Base-by-base conservation (phyloP, 352 stramenopile species). In the Phytophthora pseudosyringae region DNA sequence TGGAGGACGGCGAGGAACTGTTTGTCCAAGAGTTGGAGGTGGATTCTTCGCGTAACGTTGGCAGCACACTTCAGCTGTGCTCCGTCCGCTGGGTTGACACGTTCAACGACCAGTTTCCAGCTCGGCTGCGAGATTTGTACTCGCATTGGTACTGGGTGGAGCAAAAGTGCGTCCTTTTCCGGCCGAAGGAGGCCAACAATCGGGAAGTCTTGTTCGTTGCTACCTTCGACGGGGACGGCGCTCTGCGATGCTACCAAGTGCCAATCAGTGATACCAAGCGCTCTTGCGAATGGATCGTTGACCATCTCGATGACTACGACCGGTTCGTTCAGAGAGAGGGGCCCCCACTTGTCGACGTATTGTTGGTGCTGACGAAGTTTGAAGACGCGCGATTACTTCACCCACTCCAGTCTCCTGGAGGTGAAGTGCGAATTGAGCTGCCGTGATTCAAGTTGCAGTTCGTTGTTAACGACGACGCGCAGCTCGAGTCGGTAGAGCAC, bases 91-190 rank as follows among this genome's bases (percentile, higher is more conserved):
- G 78, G 78, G 32, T 57, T 5, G 7, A 41, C 67, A 21, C 18
- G 31, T 15, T 69, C 83, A 0, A n/a, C 10, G 5, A 2, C 26
- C 5, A 31, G 3, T 69, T 85, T 28, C 78, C 80, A 41, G 13
- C 46, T 6, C 56, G 60, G 29, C 36, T 87, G 1, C 6, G 28
- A 16, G 13, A 67, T 6, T 29, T 88, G 12, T 73, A 85, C 28
- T 80, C 67, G 2, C 67, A 83, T 5, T 88, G 80, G 78, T 78
- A 78, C 13, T 88, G 76, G 71, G 43, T 80, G 10, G 64, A 86
- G 6, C 4, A 59, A 6, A 46, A 67, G 0, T 80, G 69, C 25
- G 58, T 89, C 6, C 13, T 88, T 0, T 65, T 85, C 9, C 67
- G 74, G 25, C 58, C 73, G 3, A 68, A 39, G 1, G 36, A 35